phyloP scores from a whole-genome alignment of 805 yeast species.

The Hanseniaspora thailandica region DNA sequence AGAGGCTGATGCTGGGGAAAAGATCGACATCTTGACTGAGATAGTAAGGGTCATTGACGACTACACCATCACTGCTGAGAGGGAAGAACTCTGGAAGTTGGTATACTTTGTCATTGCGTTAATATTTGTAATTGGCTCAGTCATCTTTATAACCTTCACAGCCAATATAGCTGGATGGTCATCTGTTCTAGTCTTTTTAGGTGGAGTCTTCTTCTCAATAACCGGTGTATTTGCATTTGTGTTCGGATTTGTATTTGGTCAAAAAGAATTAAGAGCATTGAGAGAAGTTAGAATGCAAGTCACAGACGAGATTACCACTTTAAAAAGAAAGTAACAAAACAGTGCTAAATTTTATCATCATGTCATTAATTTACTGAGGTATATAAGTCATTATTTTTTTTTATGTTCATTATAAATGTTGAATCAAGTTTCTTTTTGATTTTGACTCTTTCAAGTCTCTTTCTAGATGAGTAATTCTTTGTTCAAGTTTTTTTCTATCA shows the following conservation, averaged over 20 bases:
- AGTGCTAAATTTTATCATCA: not conserved
- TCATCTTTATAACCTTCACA: slow-evolving; percentile 49
- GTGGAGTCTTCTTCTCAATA: slow-evolving; percentile 43
- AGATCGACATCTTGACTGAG: slow-evolving; percentile 33
- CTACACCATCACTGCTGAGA: slow-evolving; percentile 42
- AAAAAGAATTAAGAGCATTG: slow-evolving; percentile 67
- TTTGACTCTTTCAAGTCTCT: not conserved
- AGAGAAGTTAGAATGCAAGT: slow-evolving; percentile 67
- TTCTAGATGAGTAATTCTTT: not conserved
- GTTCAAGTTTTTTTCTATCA: not conserved
- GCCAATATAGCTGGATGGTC: slow-evolving; percentile 46
- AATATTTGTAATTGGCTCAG: slow-evolving; percentile 39
- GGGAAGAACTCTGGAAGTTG: slow-evolving; percentile 56
- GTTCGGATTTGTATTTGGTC: slow-evolving; percentile 67
- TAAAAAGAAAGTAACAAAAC: slow-evolving; percentile 7
- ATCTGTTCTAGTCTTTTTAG: slow-evolving; percentile 52
- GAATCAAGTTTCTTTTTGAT: not conserved
- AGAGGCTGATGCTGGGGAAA: slow-evolving; percentile 6
- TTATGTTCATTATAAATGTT: not conserved
- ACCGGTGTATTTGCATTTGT: slow-evolving; percentile 67
- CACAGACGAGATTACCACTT: slow-evolving; percentile 23
- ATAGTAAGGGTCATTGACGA: slow-evolving; percentile 37
- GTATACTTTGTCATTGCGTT: slow-evolving; percentile 52
- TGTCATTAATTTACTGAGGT: too few species aligned
- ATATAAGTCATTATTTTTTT: not conserved